Evolutionary conservation across 129 eudicot species (phyloP).

Genomic region (Apium graveolens): DNA sequence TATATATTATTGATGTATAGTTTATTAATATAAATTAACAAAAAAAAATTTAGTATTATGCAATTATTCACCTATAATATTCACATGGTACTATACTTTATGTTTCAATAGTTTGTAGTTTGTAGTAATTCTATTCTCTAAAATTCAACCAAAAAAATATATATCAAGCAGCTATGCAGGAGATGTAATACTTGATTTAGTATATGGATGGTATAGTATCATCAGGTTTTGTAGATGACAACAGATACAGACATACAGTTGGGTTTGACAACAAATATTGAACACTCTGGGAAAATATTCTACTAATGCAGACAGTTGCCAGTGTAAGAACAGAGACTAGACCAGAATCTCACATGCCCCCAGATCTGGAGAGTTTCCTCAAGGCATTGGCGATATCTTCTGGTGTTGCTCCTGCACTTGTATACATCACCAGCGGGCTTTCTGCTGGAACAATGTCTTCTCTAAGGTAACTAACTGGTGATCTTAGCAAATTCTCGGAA

Average conservation of each 20-base stretch:
- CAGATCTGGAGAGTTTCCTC: conserved; percentile 37
- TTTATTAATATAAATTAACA: too few species aligned
- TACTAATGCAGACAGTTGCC: neutral
- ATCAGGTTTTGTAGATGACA: neutral
- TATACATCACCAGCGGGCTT: conserved; percentile 47
- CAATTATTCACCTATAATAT: too few species aligned
- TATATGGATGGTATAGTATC: neutral
- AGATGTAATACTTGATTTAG: neutral
- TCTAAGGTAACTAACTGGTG: conserved; percentile 60
- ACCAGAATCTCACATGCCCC: conserved; percentile 22
- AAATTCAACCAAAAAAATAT: neutral
- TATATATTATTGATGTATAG: too few species aligned
- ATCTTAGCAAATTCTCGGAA: conserved; percentile 68
- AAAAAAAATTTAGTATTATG: too few species aligned
- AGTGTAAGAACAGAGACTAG: neutral
- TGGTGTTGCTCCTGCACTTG: conserved; percentile 30
- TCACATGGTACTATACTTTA: too few species aligned
- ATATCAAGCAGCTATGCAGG: neutral
- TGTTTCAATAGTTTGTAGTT: too few species aligned
- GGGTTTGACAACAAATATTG: neutral
- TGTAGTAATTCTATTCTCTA: too few species aligned
- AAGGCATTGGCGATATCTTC: conserved; percentile 57
- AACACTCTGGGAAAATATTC: neutral
- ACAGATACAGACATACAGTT: neutral
- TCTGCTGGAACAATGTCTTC: conserved; percentile 78